Conservation (phyloP, 2,329 filamentous ascomycete species). For the Lasiodiplodia sp. region DNA sequence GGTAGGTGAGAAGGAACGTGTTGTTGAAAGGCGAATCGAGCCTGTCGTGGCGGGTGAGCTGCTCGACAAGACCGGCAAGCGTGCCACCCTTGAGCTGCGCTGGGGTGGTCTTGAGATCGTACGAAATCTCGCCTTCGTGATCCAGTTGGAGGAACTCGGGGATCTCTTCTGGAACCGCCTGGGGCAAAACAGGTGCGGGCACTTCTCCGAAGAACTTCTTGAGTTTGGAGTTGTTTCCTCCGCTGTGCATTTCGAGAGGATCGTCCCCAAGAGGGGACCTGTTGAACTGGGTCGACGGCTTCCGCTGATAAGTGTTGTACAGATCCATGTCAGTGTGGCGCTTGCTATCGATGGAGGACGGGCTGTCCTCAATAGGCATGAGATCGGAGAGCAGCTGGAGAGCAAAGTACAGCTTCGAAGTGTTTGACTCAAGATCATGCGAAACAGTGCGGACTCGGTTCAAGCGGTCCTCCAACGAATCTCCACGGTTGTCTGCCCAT, state of each 20-base stretch:
- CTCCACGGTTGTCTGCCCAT: constrained; percentile 91
- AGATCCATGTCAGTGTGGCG: constrained; percentile 51
- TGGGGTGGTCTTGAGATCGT: constrained; percentile 80
- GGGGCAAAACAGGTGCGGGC: constrained; percentile 53
- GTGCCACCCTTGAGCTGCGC: constrained; percentile 88
- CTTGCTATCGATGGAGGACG: constrained; percentile 43
- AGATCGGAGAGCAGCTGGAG: constrained; percentile 87
- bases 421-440: constrained; percentile 82
- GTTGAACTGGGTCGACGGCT: constrained; percentile 45
- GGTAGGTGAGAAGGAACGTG: constrained; percentile 95
- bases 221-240: constrained; percentile 56
- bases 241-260: constrained; percentile 44
- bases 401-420: constrained; percentile 86
- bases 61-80: constrained; percentile 86
- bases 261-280: constrained; percentile 58
- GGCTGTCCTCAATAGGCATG: constrained; percentile 59
- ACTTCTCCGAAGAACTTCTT: constrained; percentile 61
- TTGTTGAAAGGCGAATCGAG: constrained; percentile 96
- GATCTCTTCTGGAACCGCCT: constrained; percentile 71
- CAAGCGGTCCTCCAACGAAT: constrained; percentile 85
- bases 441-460: constrained; percentile 80
- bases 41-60: constrained; percentile 94
- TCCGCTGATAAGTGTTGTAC: constrained; percentile 39
- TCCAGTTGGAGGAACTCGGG: constrained; percentile 87
- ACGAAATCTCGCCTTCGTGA: constrained; percentile 86